Base-by-base conservation (phyloP, 805 yeast genomes). In the Schwanniomyces yamadae region DNA sequence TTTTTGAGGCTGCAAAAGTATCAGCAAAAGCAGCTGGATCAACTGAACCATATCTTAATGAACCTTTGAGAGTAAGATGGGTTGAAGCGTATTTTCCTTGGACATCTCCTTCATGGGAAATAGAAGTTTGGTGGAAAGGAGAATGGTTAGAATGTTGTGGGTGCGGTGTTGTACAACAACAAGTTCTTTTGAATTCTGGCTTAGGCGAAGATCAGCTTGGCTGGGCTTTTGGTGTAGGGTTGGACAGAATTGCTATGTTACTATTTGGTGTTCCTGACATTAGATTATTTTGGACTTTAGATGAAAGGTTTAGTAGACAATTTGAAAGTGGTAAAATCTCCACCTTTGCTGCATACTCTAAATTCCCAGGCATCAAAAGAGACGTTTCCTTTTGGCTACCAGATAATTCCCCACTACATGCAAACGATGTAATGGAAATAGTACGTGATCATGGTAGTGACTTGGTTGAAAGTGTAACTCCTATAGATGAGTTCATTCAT, bases 111-210 rank as follows among this genome's bases (percentile, higher is more conserved):
- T 85, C 95, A 28, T 93, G 95, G 95, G 97, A 93, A 54, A 88
- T 95, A 48, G 99, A 93, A 62, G 96, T 93, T 4, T 89, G 95
- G 90, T 93, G 98, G 97, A 86, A 89, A 55, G 95, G 93, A 34
- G 95, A 90, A 48, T 93, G 99, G 99, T 71, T 93, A 23, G 99
- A 93, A 64, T 81, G 95, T 57, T 87, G 96, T 53, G 99, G 99
- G 0, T 87, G 95, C 63, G 99, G 99, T 17, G 73, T 91, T 23
- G 95, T 89, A 6, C 80, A 79, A 46, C 83, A 87, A 47, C 79
- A 78, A 33, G 95, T 91, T 0, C 68, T 88, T 24, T 66, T 76
- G 15, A 84, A 82, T 46, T 76, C 96, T 1, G 95, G 87, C 0
- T 68, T 82, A 34, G 40, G 48, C 4, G 63, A 73, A 16, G 73